Conservation (phyloP, 1,284 basidiomycete genomes). For the Naganishia sp. region DNA sequence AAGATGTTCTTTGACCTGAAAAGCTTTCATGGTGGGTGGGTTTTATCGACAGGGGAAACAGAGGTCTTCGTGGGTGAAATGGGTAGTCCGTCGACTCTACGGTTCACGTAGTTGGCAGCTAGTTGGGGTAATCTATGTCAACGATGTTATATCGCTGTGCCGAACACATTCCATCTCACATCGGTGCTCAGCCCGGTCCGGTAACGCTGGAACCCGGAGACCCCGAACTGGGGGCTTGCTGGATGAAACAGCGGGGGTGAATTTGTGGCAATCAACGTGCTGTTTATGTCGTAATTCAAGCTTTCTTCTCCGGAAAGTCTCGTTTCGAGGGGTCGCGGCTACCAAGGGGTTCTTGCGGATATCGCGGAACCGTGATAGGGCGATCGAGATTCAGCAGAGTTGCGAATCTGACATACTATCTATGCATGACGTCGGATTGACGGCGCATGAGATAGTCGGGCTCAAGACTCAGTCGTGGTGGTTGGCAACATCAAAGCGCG, state of each 20-base stretch:
- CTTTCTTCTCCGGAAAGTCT: not conserved
- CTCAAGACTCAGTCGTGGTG: not conserved
- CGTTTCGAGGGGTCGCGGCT: no score
- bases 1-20: constrained; percentile 68
- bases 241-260: not conserved
- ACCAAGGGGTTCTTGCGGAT: constrained; percentile 1
- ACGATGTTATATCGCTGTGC: no score
- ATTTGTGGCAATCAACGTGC: not conserved
- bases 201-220: no score
- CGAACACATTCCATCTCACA: no score
- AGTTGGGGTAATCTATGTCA: not conserved
- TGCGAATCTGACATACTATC: not conserved
- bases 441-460: not conserved
- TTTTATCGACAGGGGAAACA: no score
- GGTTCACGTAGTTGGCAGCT: no score
- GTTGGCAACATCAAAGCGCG: not conserved
- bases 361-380: constrained; percentile 15
- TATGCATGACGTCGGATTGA: constrained; percentile 6
- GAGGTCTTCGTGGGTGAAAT: no score
- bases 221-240: not conserved
- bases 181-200: no score
- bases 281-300: not conserved
- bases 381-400: constrained; percentile 7
- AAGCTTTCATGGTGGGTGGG: constrained; percentile 68
- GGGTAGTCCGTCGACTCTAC: no score